Percentiles rank a stretch among this genome's conserved stretches.
phyloP scores from a whole-genome alignment of 2,329 filamentous ascomycete genomes.

The Trichoderma sp. region DNA sequence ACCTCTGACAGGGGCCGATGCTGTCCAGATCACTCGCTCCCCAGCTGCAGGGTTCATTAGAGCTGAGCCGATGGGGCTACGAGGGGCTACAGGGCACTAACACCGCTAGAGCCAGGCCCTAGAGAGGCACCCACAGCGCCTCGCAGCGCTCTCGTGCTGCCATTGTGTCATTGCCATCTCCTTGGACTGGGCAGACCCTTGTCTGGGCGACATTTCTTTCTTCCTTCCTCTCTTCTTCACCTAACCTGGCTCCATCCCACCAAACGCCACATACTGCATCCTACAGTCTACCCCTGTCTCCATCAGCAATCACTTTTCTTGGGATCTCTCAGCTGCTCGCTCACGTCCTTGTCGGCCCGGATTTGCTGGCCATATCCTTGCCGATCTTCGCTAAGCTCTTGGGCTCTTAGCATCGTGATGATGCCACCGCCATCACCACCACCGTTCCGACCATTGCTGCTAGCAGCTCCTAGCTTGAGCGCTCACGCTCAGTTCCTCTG shows the following conservation, averaged over 20 bases:
- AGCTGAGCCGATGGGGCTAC: constrained; percentile 2
- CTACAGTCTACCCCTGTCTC: background rate
- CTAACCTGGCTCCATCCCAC: constrained; percentile 9
- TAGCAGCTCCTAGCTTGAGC: background rate
- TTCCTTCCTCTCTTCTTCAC: background rate
- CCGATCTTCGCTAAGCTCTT: constrained; percentile 13
- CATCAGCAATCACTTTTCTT: background rate
- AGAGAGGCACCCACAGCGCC: background rate
- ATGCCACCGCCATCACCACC: too few species aligned
- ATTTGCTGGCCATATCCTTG: constrained; percentile 12
- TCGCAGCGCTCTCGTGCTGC: background rate
- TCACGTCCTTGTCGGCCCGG: constrained; percentile 4
- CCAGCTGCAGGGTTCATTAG: background rate
- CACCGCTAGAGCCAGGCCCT: background rate
- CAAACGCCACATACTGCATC: background rate
- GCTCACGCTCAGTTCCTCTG: background rate
- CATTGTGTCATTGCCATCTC: background rate
- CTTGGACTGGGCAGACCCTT: background rate
- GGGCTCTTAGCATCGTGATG: background rate
- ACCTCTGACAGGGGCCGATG: background rate
- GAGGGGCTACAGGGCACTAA: background rate
- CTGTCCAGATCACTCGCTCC: background rate
- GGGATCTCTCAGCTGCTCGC: constrained; percentile 1
- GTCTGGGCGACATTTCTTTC: background rate
- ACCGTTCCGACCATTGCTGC: background rate